These are phyloP conservation scores for Yamadazyma paraphyllophila DNA, from an alignment of 805 yeast genomes.

Conservation along the genomic window DNA sequence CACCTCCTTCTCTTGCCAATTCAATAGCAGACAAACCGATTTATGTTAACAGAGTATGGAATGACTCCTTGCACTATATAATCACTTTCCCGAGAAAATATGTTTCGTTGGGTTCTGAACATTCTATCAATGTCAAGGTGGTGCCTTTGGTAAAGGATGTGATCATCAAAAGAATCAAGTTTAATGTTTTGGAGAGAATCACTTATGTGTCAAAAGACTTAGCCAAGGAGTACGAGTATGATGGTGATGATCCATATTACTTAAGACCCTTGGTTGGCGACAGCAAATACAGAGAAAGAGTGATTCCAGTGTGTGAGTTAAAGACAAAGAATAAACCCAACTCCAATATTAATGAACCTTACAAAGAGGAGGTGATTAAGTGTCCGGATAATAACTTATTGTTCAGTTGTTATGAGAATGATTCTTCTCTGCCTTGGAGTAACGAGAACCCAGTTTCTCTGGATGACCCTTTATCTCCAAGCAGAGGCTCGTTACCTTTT, in stretches of 20 bases:
- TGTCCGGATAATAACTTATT: conserved; percentile 62
- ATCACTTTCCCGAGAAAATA: conserved; percentile 69
- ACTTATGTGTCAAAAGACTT: conserved; percentile 59
- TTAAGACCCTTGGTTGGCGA: conserved; percentile 15
- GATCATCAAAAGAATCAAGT: conserved; percentile 58
- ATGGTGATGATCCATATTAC: conserved; percentile 28
- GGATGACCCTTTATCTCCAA: conserved; percentile 4
- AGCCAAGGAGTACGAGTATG: conserved; percentile 42
- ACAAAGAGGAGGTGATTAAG: conserved; percentile 57
- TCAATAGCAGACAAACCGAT: conserved; percentile 68
- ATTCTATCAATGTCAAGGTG: conserved; percentile 61
- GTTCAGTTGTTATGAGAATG: conserved; percentile 50
- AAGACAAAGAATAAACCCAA: conserved; percentile 46
- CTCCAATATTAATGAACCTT: conserved; percentile 38
- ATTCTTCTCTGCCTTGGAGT: conserved; percentile 7
- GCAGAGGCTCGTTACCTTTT: conserved; percentile 3
- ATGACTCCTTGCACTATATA: conserved; percentile 66
- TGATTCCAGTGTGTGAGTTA: conserved; percentile 60
- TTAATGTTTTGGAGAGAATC: conserved; percentile 65
- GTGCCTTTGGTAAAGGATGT: conserved; percentile 65
- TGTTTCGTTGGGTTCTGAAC: conserved; percentile 59
- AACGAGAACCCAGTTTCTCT: conserved; percentile 9
- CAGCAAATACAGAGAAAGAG: conserved; percentile 45
- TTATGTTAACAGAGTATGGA: conserved; percentile 74
- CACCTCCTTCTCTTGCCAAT: conserved; percentile 57